phyloP scores from a whole-genome alignment of 2,329 filamentous ascomycete genomes.

The Cladosporium sp. region DNA sequence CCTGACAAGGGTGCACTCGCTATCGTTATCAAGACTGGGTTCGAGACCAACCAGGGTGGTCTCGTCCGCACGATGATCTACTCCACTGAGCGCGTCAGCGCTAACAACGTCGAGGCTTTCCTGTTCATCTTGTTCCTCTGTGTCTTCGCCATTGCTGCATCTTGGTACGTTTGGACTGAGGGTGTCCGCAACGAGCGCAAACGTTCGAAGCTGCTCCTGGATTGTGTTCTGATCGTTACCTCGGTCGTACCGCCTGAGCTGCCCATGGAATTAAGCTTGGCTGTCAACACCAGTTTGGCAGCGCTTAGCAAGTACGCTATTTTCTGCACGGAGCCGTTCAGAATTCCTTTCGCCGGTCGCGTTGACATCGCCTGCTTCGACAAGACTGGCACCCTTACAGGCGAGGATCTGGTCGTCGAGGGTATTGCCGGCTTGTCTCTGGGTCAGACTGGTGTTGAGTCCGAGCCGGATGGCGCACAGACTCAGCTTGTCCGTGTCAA shows the following conservation, averaged over 20 bases:
- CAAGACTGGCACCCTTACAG: constrained; percentile 94
- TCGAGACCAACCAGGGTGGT: constrained; percentile 96
- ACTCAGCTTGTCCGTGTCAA: constrained; percentile 67
- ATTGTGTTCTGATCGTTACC: constrained; percentile 95
- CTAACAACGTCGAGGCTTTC: constrained; percentile 93
- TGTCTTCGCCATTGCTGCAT: constrained; percentile 92
- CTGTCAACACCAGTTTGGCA: constrained; percentile 94
- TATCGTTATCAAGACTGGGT: constrained; percentile 92
- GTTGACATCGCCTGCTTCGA: constrained; percentile 97
- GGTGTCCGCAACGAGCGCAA: constrained; percentile 92
- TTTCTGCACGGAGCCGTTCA: constrained; percentile 97
- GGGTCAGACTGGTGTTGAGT: constrained; percentile 56
- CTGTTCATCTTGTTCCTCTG: constrained; percentile 95
- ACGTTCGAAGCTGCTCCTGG: constrained; percentile 90
- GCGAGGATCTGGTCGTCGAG: constrained; percentile 93
- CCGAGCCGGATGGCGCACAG: constrained; percentile 73
- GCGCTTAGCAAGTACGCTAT: constrained; percentile 93
- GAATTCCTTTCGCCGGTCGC: constrained; percentile 91
- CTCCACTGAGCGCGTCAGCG: constrained; percentile 97
- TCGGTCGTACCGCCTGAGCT: constrained; percentile 97
- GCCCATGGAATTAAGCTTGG: constrained; percentile 94
- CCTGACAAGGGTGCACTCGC: constrained; percentile 93
- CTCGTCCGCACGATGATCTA: constrained; percentile 99
- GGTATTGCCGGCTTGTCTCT: constrained; percentile 86
- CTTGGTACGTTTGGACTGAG: constrained; percentile 98